These are phyloP conservation scores for Lasiodiplodia hormozganensis DNA, from an alignment of 2,329 filamentous ascomycete species.

Conservation along the genomic window DNA sequence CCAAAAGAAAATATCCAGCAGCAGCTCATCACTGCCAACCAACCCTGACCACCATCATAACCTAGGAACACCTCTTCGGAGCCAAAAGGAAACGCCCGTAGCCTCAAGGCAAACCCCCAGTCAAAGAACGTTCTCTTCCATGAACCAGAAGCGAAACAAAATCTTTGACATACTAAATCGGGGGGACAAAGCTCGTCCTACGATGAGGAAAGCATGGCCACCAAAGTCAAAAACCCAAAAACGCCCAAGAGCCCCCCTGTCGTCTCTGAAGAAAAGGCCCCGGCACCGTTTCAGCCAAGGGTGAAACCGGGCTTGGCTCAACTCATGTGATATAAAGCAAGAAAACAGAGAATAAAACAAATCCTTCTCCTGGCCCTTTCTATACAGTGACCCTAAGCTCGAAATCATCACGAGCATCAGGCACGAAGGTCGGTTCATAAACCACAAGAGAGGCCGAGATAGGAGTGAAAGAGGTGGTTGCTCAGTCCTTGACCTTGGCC, in stretches of 20 bases:
- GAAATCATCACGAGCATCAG: slow-evolving; percentile 14
- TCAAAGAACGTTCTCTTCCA: neutral
- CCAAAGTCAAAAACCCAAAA: neutral
- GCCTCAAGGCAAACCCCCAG: neutral
- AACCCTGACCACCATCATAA: neutral
- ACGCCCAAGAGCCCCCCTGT: neutral
- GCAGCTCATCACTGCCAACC: neutral
- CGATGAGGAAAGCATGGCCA: neutral
- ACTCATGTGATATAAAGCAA: slow-evolving; percentile 13
- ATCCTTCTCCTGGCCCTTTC: neutral
- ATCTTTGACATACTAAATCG: neutral
- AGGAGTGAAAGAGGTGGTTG: neutral
- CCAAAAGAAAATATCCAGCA: neutral
- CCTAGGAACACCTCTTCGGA: neutral
- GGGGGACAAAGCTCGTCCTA: neutral
- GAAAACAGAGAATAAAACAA: slow-evolving; percentile 16
- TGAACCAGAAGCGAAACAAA: neutral
- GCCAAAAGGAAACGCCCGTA: neutral
- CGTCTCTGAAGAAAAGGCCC: neutral
- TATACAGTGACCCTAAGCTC: slow-evolving; percentile 22
- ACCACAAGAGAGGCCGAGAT: neutral
- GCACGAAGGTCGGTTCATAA: neutral
- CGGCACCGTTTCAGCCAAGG: neutral
- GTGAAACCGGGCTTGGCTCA: neutral
- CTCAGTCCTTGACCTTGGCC: slow-evolving; percentile 62